phyloP scores from a whole-genome alignment of 441 rosid genomes.

The Gossypium aridum region DNA sequence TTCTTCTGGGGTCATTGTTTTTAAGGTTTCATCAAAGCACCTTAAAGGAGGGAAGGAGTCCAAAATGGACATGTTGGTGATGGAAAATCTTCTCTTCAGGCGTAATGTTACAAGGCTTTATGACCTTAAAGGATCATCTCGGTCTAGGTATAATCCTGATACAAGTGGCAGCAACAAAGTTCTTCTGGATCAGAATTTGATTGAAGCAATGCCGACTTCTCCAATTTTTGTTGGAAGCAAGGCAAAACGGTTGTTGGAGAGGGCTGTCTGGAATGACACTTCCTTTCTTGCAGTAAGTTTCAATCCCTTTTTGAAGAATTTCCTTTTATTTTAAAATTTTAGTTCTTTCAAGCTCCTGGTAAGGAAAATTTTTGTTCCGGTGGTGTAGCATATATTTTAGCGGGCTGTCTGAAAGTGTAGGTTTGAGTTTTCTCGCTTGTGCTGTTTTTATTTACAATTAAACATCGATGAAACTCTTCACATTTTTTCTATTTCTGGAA shows the following conservation, averaged over 20 bases:
- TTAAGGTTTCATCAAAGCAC: constrained; percentile 53
- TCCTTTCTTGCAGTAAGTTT: constrained; percentile 63
- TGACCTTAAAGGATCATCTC: constrained; percentile 67
- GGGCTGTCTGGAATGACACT: constrained; percentile 82
- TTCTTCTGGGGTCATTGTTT: constrained; percentile 13
- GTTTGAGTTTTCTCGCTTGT: background rate
- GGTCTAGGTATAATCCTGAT: constrained; percentile 72
- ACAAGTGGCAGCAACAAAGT: constrained; percentile 61
- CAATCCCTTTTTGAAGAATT: background rate
- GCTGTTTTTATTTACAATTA: background rate
- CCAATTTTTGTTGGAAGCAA: constrained; percentile 76
- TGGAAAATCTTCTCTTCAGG: constrained; percentile 71
- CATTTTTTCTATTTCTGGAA: background rate
- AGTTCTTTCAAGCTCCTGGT: background rate
- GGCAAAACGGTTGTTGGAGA: constrained; percentile 61
- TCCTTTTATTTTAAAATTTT: background rate
- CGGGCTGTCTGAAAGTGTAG: background rate
- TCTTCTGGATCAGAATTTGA: constrained; percentile 68
- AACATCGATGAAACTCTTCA: background rate
- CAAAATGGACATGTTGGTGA: constrained; percentile 69
- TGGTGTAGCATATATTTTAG: background rate
- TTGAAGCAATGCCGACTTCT: constrained; percentile 71
- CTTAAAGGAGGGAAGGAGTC: constrained; percentile 66
- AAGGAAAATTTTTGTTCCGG: background rate
- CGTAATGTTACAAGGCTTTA: constrained; percentile 53